phyloP scores from a whole-genome alignment of 2,329 filamentous ascomycete genomes.

The Penicillium sclerotigenum region DNA sequence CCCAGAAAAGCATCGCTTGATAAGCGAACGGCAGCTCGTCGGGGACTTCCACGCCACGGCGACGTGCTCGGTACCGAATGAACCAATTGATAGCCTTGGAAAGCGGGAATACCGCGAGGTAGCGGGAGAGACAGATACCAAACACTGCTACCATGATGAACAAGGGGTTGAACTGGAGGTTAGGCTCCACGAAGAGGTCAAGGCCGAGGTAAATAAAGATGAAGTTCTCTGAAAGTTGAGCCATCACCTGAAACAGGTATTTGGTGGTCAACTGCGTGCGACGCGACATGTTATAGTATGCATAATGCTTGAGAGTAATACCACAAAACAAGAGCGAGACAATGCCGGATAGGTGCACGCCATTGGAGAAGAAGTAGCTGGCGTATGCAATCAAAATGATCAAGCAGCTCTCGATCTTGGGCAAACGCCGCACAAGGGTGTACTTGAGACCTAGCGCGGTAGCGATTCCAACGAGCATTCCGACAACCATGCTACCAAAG shows the following conservation, averaged over 20 bases:
- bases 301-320: conserved; percentile 97
- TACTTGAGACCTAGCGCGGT: conserved; percentile 91
- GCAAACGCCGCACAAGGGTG: conserved; percentile 85
- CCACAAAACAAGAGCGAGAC: conserved; percentile 96
- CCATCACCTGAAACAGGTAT: conserved; percentile 91
- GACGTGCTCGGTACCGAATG: conserved; percentile 77
- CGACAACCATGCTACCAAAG: conserved; percentile 89
- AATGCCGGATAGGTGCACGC: conserved; percentile 92
- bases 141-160: conserved; percentile 91
- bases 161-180: conserved; percentile 85
- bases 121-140: conserved; percentile 88
- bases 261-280: conserved; percentile 97
- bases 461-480: conserved; percentile 77
- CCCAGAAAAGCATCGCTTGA: conserved; percentile 99
- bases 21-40: conserved; percentile 94
- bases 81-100: conserved; percentile 89
- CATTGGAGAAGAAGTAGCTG: conserved; percentile 97
- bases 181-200: conserved; percentile 86
- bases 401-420: conserved; percentile 94
- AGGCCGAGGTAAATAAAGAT: conserved; percentile 99
- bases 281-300: conserved; percentile 99
- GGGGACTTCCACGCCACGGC: conserved; percentile 69
- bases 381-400: conserved; percentile 93
- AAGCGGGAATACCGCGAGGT: conserved; percentile 91
- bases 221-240: conserved; percentile 96